Percentiles rank a stretch among this genome's conserved stretches.
These are phyloP conservation scores for Fusarium illudens DNA, from an alignment of 2,329 filamentous ascomycete species.

Conservation along the genomic window DNA sequence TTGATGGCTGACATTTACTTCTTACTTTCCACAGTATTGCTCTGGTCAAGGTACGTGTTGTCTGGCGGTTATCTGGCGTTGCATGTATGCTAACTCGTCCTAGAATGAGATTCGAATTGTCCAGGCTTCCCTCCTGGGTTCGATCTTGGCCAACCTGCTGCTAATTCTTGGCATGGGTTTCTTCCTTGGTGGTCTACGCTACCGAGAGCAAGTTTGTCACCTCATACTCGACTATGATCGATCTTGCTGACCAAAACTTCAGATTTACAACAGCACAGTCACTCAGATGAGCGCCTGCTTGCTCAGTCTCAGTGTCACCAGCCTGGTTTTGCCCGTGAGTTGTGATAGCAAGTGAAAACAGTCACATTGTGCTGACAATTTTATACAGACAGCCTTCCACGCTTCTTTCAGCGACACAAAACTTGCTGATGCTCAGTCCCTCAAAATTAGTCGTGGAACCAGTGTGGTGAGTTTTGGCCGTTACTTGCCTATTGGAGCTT, in stretches of 20 bases:
- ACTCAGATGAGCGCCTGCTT: conserved; percentile 97
- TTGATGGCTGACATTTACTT: conserved; percentile 21
- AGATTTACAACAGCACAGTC: conserved; percentile 94
- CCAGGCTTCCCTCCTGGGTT: conserved; percentile 88
- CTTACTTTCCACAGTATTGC: conserved; percentile 68
- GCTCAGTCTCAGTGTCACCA: conserved; percentile 89
- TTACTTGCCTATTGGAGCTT: not conserved
- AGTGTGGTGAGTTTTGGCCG: conserved; percentile 71
- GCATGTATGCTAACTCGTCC: not conserved
- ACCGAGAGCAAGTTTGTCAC: conserved; percentile 75
- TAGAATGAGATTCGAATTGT: conserved; percentile 87
- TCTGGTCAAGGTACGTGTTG: conserved; percentile 65
- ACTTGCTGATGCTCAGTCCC: conserved; percentile 73
- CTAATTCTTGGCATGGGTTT: conserved; percentile 94
- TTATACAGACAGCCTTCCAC: conserved; percentile 80
- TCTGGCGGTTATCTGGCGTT: not conserved
- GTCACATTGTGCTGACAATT: conserved; percentile 51
- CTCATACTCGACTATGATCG: too few species aligned
- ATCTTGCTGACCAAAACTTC: not conserved
- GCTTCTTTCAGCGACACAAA: conserved; percentile 75
- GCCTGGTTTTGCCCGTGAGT: conserved; percentile 80
- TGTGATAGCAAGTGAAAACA: not conserved
- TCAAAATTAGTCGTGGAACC: conserved; percentile 88
- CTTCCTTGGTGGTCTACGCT: conserved; percentile 84
- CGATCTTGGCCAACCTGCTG: conserved; percentile 87